Evolutionary conservation across 768 basidiomycete species (phyloP).

Genomic region (Tephrocybe sp.): DNA sequence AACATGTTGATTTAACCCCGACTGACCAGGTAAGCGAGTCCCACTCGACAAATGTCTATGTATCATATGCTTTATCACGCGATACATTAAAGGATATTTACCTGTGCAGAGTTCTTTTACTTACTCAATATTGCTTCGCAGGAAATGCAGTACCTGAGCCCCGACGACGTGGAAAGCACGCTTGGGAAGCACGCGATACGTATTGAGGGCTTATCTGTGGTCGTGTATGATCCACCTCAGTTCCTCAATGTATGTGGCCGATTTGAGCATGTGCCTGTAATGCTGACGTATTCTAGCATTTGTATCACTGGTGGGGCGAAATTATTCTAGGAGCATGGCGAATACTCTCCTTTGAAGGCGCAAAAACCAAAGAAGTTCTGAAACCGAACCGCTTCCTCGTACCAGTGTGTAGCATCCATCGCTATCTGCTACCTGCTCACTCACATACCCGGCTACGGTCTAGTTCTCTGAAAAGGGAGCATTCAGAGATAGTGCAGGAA

Average conservation of each 20-base stretch:
- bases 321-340: conserved; percentile 42
- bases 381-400: conserved; percentile 33
- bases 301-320: conserved; percentile 48
- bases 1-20: conserved; percentile 23
- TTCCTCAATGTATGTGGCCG: conserved; percentile 21
- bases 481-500: conserved; percentile 61
- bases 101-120: neutral
- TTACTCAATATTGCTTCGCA: conserved; percentile 10
- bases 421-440: neutral
- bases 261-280: neutral
- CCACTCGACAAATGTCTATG: no score
- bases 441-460: no score
- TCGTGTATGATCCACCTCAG: conserved; percentile 28
- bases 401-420: conserved; percentile 23
- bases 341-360: conserved; percentile 30
- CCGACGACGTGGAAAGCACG: conserved; percentile 17
- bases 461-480: conserved; percentile 26
- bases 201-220: conserved; percentile 23
- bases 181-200: conserved; percentile 22
- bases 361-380: conserved; percentile 17
- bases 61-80: neutral
- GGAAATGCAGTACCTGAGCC: conserved; percentile 27
- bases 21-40: conserved; percentile 28
- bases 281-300: conserved; percentile 30
- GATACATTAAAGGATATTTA: conserved; percentile 11